phyloP scores from a whole-genome alignment of 805 yeast genomes.

The Cyberlindnera subsufficiens region DNA sequence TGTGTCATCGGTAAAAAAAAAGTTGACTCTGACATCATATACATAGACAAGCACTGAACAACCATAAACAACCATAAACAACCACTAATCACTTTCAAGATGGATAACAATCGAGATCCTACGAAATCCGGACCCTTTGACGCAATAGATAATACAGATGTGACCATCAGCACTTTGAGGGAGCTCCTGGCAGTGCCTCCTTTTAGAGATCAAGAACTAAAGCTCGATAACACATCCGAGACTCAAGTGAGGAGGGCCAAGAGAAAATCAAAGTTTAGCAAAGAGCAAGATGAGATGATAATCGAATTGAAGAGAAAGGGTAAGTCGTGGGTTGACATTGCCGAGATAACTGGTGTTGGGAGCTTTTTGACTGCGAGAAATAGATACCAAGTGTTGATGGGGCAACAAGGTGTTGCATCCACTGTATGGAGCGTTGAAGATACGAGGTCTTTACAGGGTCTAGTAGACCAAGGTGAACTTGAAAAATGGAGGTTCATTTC shows the following conservation, averaged over 20 bases:
- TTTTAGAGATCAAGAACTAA: conserved; percentile 22
- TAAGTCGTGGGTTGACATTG: conserved; percentile 69
- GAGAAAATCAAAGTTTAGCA: conserved; percentile 63
- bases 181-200: conserved; percentile 16
- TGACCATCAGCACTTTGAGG: conserved; percentile 7
- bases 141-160: neutral
- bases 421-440: conserved; percentile 59
- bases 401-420: conserved; percentile 75
- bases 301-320: conserved; percentile 57
- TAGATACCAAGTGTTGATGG: conserved; percentile 73
- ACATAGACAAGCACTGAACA: too few relatives aligned
- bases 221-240: conserved; percentile 37
- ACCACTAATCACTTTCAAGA: neutral
- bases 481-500: conserved; percentile 68
- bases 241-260: conserved; percentile 44
- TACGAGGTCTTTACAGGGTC: conserved; percentile 38
- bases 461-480: conserved; percentile 64
- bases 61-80: too few relatives aligned
- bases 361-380: conserved; percentile 70
- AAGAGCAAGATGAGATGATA: conserved; percentile 63
- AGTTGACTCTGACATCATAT: too few relatives aligned
- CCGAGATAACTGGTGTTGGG: conserved; percentile 56
- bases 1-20: too few relatives aligned
- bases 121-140: neutral
- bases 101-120: neutral